Percentiles rank a stretch among this genome's conserved stretches.
Evolutionary conservation across 106 monocot species (phyloP).

Genomic region (Phalaenopsis equestris): DNA sequence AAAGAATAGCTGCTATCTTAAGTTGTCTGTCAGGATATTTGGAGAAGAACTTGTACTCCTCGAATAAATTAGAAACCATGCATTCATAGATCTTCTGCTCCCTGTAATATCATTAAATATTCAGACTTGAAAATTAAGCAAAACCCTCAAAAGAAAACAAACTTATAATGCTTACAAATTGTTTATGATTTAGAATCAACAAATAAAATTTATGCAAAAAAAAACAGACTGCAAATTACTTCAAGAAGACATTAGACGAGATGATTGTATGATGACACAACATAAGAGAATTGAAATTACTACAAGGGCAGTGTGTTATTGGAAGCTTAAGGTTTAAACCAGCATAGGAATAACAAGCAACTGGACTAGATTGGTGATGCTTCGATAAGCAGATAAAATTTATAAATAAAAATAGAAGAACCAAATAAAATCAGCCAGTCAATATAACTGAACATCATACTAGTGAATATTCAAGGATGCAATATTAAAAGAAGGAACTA

Average conservation of each 20-base stretch:
- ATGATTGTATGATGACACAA: neutral
- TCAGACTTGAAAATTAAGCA: neutral
- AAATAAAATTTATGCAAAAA: neutral
- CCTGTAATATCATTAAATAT: slow-evolving; percentile 26
- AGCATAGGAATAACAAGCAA: neutral
- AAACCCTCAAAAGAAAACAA: neutral
- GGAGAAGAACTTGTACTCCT: slow-evolving; percentile 96
- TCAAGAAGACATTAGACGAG: slow-evolving; percentile 4
- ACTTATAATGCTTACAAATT: neutral
- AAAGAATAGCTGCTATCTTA: slow-evolving; percentile 86
- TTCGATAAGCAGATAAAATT: neutral
- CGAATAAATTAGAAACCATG: slow-evolving; percentile 93
- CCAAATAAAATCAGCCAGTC: neutral
- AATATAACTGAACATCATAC: neutral
- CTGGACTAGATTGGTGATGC: neutral
- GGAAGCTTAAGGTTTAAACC: neutral
- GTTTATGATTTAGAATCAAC: no score
- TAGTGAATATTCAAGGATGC: neutral
- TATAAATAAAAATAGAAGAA: neutral
- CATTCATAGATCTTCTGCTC: slow-evolving; percentile 76
- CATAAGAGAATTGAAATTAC: neutral
- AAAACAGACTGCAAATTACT: neutral
- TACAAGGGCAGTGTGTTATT: neutral
- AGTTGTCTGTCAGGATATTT: slow-evolving; percentile 89
- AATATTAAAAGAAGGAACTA: neutral